phyloP scores from a whole-genome alignment of 192 early-diverging fungal genomes.

The Coemansia sp. region DNA sequence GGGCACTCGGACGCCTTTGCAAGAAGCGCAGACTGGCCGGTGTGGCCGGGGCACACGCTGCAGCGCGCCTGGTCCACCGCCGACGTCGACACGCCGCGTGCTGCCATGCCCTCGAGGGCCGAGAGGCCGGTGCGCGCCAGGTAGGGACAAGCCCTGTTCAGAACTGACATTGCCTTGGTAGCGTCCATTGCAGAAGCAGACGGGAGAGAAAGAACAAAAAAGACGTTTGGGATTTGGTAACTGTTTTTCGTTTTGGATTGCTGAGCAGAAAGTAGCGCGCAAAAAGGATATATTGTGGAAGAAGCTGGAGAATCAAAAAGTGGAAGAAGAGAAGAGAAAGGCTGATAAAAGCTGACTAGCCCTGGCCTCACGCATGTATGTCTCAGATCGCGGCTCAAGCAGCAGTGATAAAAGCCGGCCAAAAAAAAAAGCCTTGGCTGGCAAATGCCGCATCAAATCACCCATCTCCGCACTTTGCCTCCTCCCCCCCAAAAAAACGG shows the following conservation, averaged over 20 bases:
- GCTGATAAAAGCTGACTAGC: not conserved
- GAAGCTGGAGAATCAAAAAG: not conserved
- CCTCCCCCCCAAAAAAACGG: not conserved
- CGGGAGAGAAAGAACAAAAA: constrained; percentile 1
- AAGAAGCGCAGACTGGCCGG: constrained; percentile 53
- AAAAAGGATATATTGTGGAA: not conserved
- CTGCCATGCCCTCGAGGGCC: constrained; percentile 35
- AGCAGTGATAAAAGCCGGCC: not conserved
- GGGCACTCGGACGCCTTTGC: constrained; percentile 55
- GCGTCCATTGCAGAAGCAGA: constrained; percentile 32
- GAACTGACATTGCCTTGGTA: constrained; percentile 52
- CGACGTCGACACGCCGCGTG: constrained; percentile 44
- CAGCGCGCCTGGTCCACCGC: constrained; percentile 44
- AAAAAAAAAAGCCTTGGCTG: too few species aligned
- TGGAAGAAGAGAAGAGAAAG: not conserved
- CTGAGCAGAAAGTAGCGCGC: not conserved
- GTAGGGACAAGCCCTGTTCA: constrained; percentile 52
- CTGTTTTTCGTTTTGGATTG: not conserved
- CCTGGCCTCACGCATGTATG: not conserved
- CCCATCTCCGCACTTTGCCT: not conserved
- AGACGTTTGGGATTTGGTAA: constrained; percentile 2
- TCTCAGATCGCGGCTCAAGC: constrained; percentile 2
- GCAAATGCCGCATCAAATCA: not conserved
- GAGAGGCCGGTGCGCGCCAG: constrained; percentile 49
- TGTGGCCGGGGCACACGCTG: constrained; percentile 52